Base-by-base conservation (phyloP, 306 rosid species). In the Cucurbita ficifolia region DNA sequence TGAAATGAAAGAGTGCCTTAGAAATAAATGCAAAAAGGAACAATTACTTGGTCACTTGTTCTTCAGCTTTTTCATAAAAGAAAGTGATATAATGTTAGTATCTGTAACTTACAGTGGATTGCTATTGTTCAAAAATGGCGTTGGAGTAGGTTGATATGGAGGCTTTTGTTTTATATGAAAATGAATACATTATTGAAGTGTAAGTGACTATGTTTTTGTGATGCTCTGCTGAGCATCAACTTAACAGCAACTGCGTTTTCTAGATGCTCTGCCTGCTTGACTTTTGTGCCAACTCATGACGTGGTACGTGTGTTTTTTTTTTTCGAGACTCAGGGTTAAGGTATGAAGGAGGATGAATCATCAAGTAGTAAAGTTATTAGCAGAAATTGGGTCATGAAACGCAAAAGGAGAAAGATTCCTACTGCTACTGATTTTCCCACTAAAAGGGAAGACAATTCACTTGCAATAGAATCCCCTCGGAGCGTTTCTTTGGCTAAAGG, bases 311-410 rank as follows among this genome's bases (percentile, higher is more conserved):
- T 42, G 48, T 62, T 38, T 60, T 62, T 67, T 60, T 63, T 62
- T 81, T 79, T 74, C 76, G 76, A 75, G 73, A 68, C 65, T 63
- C 42, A 40, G 63, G 72, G 59, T 43, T 83, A 76, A 81, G 76
- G 63, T 49, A 95, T 88, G 96, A 95, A 85, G 82, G 97, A 91
- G 74, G 87, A 67, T 81, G 86, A 82, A 74, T 87, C 87, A 68
- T 82, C 94, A 40, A 75, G 82, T 6, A 86, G 84, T 81, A 86
- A 83, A 84, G 88, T 95, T 91, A 86, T 95, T 63, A 89, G 84
- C 86, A 83, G 90, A 79, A 87, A 95, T 75, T 95, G 99, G 99
- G 92, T 89, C 81, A 80, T 87, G 83, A 95, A 95, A 83, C 97
- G 99, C 77, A 95, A 95, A 80, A 88, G 97, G 71, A 86, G 99